A percentile compares a stretch with the other conserved stretches of the same genome.
phyloP scores from a whole-genome alignment of 495 filamentous ascomycete species.

The Annulohypoxylon nitens region DNA sequence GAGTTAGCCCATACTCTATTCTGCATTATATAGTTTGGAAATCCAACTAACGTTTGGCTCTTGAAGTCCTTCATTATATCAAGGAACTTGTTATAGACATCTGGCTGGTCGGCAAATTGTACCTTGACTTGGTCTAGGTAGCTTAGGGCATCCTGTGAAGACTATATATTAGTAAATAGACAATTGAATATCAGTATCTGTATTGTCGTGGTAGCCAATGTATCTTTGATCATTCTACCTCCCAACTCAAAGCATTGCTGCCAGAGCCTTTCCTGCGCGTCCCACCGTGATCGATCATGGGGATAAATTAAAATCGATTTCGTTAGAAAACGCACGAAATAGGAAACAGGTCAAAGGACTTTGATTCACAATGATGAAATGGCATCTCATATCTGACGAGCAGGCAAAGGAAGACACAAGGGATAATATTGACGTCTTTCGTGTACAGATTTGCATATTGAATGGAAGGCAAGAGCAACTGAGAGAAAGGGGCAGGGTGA shows the following conservation, averaged over 20 bases:
- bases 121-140: constrained; percentile 99
- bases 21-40: neutral
- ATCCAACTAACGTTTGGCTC: constrained; percentile 84
- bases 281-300: neutral
- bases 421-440: neutral
- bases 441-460: neutral
- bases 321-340: neutral
- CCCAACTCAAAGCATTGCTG: neutral
- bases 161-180: constrained; percentile 44
- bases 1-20: constrained; percentile 18
- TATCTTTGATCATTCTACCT: neutral
- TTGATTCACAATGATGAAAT: neutral
- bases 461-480: neutral
- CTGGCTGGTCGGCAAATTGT: constrained; percentile 94
- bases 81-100: constrained; percentile 97
- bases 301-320: neutral
- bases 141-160: constrained; percentile 86
- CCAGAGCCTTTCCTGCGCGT: neutral
- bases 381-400: neutral
- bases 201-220: neutral
- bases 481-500: neutral
- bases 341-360: neutral
- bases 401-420: neutral
- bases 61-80: constrained; percentile 99
- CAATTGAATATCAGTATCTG: constrained; percentile 8